Conservation (phyloP, 192 early-diverging fungal species). For the Coemansia sp. region DNA sequence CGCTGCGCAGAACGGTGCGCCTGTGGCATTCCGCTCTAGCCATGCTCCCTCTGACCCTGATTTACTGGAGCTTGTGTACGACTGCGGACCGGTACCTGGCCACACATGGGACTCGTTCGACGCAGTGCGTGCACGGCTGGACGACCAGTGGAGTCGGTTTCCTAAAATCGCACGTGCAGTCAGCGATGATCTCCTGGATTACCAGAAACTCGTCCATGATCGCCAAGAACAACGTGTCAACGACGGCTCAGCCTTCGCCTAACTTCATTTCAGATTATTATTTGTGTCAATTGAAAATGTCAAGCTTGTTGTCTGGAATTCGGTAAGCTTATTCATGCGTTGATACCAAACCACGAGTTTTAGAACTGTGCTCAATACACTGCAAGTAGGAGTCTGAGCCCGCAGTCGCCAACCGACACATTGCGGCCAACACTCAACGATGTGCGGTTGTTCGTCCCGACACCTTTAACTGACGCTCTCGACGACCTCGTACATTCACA, state of each 20-base stretch:
- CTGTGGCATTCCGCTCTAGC: slow-evolving; percentile 22
- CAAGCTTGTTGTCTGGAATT: slow-evolving; percentile 32
- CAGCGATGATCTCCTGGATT: slow-evolving; percentile 29
- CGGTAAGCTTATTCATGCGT: slow-evolving; percentile 8
- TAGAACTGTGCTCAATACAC: neutral
- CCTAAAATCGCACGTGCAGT: slow-evolving; percentile 49
- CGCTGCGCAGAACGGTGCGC: slow-evolving; percentile 28
- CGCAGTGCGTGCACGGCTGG: slow-evolving; percentile 56
- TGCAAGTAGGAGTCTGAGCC: neutral
- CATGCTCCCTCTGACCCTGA: slow-evolving; percentile 32
- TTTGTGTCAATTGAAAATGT: slow-evolving; percentile 11
- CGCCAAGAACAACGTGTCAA: slow-evolving; percentile 7
- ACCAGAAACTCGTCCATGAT: slow-evolving; percentile 27
- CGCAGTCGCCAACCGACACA: neutral
- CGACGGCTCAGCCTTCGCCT: slow-evolving; percentile 27
- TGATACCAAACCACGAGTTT: neutral
- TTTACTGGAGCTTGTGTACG: slow-evolving; percentile 63
- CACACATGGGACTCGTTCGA: slow-evolving; percentile 62
- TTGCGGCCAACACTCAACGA: slow-evolving; percentile 21
- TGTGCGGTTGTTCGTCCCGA: slow-evolving; percentile 29
- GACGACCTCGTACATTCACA: slow-evolving; percentile 29
- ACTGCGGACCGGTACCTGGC: slow-evolving; percentile 51
- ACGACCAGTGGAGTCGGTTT: slow-evolving; percentile 58
- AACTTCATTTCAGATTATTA: neutral
- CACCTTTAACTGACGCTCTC: slow-evolving; percentile 29